A percentile compares a stretch with the other conserved stretches of the same genome.
Evolutionary conservation across 495 filamentous ascomycete species (phyloP).

Genomic region (Polyplosphaeria fusca): DNA sequence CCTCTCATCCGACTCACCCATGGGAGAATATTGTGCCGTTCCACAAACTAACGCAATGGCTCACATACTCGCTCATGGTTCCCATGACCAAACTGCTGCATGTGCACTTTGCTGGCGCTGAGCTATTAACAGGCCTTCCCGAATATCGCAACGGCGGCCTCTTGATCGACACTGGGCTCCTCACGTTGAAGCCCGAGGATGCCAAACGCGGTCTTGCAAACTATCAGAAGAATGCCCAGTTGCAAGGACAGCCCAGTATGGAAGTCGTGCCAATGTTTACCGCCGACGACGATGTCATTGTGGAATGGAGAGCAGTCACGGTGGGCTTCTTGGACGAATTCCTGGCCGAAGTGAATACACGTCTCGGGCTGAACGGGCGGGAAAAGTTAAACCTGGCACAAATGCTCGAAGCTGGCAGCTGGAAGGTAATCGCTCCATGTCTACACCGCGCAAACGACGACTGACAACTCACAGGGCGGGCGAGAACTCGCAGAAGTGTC

Average conservation of each 20-base stretch:
- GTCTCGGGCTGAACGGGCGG: slow-evolving; percentile 53
- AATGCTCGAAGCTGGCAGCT: slow-evolving; percentile 84
- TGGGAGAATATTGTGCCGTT: slow-evolving; percentile 97
- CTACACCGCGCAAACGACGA: too few relatives aligned
- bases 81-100: slow-evolving; percentile 76
- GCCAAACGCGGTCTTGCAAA: slow-evolving; percentile 63
- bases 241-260: slow-evolving; percentile 68
- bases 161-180: slow-evolving; percentile 75
- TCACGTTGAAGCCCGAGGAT: slow-evolving; percentile 68
- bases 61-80: slow-evolving; percentile 83
- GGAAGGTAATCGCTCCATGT: slow-evolving; percentile 65
- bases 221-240: slow-evolving; percentile 69
- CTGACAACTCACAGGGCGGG: slow-evolving; percentile 68
- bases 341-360: slow-evolving; percentile 66
- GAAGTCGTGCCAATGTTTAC: slow-evolving; percentile 75
- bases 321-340: slow-evolving; percentile 80
- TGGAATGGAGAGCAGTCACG: slow-evolving; percentile 82
- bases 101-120: slow-evolving; percentile 71
- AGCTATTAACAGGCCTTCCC: slow-evolving; percentile 77
- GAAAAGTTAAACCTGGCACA: slow-evolving; percentile 68
- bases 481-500: slow-evolving; percentile 94
- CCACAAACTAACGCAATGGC: slow-evolving; percentile 89
- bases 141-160: slow-evolving; percentile 88
- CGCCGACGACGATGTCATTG: slow-evolving; percentile 77
- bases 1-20: slow-evolving; percentile 66